Conservation (phyloP, 495 filamentous ascomycete species). For the Penicillium tannophilum region DNA sequence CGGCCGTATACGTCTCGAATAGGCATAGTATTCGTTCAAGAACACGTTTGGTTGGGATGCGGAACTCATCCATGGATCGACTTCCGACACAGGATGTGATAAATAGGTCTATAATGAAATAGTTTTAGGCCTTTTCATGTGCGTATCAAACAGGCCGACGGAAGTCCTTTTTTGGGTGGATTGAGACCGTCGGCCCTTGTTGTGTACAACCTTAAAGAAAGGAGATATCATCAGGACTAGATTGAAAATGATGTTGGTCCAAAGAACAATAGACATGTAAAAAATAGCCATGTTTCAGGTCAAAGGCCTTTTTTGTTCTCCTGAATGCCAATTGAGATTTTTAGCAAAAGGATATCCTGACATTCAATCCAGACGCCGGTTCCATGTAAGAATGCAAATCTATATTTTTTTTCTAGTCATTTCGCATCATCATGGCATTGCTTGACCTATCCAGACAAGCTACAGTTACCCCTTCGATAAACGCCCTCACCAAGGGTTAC, state of each 20-base stretch:
- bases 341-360: background rate
- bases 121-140: too few relatives aligned
- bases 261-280: background rate
- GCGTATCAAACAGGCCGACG: too few relatives aligned
- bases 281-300: background rate
- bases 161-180: too few relatives aligned
- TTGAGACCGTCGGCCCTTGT: too few relatives aligned
- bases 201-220: too few relatives aligned
- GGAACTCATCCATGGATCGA: background rate
- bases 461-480: background rate
- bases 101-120: too few relatives aligned
- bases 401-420: slow-evolving; percentile 31
- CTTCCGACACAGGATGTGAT: background rate
- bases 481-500: slow-evolving; percentile 19
- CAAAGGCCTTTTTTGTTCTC: background rate
- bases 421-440: slow-evolving; percentile 25
- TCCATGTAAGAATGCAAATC: slow-evolving; percentile 16
- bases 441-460: background rate
- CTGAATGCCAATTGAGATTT: background rate
- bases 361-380: slow-evolving; percentile 17
- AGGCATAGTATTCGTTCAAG: background rate
- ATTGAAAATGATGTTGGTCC: too few relatives aligned
- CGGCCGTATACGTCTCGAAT: background rate
- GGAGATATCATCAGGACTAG: too few relatives aligned
- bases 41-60: background rate